Percentiles rank a stretch among this genome's conserved stretches.
Conservation (phyloP, 2,329 filamentous ascomycete species). For the Phialophora verrucosa region DNA sequence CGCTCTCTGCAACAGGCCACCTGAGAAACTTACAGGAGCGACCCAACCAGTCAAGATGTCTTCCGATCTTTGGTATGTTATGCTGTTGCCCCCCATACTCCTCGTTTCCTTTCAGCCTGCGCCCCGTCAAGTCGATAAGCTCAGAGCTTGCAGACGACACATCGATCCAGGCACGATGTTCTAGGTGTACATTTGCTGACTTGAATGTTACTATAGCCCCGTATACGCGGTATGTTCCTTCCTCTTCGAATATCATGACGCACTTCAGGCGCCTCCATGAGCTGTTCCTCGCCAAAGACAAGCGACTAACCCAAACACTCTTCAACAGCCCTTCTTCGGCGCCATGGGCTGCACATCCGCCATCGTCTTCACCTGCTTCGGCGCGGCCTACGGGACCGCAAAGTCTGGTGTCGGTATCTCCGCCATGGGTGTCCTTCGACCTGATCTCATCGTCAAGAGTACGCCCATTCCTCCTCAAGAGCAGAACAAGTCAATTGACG, state of each 20-base stretch:
- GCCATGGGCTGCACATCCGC: constrained; percentile 95
- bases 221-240: constrained; percentile 88
- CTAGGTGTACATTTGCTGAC: constrained; percentile 50
- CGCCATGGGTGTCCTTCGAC: constrained; percentile 96
- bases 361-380: constrained; percentile 95
- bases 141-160: constrained; percentile 11
- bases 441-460: constrained; percentile 99
- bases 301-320: constrained; percentile 40
- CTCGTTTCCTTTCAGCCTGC: constrained; percentile 42
- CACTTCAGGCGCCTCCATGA: constrained; percentile 5
- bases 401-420: constrained; percentile 99
- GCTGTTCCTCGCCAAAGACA: not conserved
- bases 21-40: constrained; percentile 6
- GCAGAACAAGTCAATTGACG: constrained; percentile 11
- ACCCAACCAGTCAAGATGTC: constrained; percentile 65
- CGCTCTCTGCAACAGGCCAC: constrained; percentile 13
- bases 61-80: constrained; percentile 79
- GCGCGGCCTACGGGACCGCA: constrained; percentile 96
- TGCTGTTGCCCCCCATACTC: constrained; percentile 45
- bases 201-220: constrained; percentile 66
- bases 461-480: constrained; percentile 49
- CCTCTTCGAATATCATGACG: constrained; percentile 9
- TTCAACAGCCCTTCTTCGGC: constrained; percentile 82
- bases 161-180: not conserved
- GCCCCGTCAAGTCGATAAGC: constrained; percentile 20